Conservation (phyloP, 73 alveolate species). For the Blepharisma stoltei region DNA sequence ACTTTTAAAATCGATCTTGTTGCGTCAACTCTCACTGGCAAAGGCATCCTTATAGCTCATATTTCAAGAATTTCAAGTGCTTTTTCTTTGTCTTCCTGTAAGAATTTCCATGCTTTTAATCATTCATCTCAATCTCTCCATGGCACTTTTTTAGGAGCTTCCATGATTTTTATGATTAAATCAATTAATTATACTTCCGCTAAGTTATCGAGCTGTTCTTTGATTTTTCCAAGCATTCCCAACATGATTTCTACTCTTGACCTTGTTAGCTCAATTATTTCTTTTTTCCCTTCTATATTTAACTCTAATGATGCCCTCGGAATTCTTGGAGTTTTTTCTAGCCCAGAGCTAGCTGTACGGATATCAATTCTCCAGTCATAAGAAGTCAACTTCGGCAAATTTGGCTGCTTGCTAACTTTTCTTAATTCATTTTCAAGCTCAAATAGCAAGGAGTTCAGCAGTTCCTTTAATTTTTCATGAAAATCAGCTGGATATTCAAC, state of each 20-base stretch:
- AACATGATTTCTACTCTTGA: not conserved
- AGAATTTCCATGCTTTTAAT: not conserved
- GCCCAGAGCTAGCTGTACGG: conserved; percentile 7
- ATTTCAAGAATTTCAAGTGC: conserved; percentile 22
- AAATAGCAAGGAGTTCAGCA: not conserved
- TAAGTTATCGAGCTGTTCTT: not conserved
- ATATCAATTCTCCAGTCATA: conserved; percentile 25
- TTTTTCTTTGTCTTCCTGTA: not conserved
- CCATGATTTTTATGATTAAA: no score
- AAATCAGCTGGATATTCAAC: conserved; percentile 11
- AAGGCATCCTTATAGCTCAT: not conserved
- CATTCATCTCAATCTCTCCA: conserved; percentile 22
- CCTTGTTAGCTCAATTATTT: conserved; percentile 7
- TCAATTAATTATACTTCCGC: not conserved
- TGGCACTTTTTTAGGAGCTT: conserved; percentile 14
- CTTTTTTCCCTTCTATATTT: conserved; percentile 22
- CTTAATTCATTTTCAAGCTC: not conserved
- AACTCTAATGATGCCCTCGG: conserved; percentile 16
- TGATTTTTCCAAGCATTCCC: conserved; percentile 8
- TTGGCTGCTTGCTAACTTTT: conserved; percentile 5
- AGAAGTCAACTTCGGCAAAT: not conserved
- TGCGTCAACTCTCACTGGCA: conserved; percentile 8
- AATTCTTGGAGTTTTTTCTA: conserved; percentile 11
- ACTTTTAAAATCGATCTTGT: not conserved
- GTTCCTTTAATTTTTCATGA: not conserved